Evolutionary conservation across 2,329 filamentous ascomycete genomes (phyloP), one percentile per base, ranked within the genome.

Genomic region (Phaeoacremonium minimum): DNA sequence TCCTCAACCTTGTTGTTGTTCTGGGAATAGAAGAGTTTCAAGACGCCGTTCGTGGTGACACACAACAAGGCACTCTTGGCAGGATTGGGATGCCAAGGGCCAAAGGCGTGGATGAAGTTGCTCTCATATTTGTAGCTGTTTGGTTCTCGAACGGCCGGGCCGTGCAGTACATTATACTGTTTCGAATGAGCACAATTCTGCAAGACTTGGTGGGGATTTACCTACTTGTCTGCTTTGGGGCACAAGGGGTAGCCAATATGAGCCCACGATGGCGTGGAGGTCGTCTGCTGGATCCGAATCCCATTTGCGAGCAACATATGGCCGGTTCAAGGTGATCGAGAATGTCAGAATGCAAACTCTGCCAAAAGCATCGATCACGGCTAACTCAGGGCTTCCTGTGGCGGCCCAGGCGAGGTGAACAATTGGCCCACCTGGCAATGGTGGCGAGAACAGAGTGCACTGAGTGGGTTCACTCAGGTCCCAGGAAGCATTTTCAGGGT

Each of bases 361-460:
- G 6, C 91, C 93, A 16, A 80, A 77, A 18, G 81, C 74, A 59
- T 97, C 91, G 41, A 93, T 73, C 14, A 93, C 76, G 3, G 89
- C 90, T 37, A 98, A 71, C 48, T 97, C 93, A 3, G 83, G 80
- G 22, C 79, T 84, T 5, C 75, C 73, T 12, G 82, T 79, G 0
- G 71, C 63, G 33, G 85, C 86, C 88, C 90, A 97, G 35, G 79
- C 82, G 8, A 98, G 63, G 60, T 96, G 90, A 14, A 85, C 80
- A 28, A 95, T 70, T 4, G 77, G 80, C 18, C 79, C 79, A 2
- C 80, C 75, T 18, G 79, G 74, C 30, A 76, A 68, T n/a, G 74
- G 66, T 30, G 76, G 73, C 13, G 75, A 69, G 44, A 88, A 70
- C 9, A 77, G 72, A n/a, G 70, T 58, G 37, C 83, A 73, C 2